Evolutionary conservation across 768 basidiomycete species (phyloP).

Genomic region (Amanita rimosa): DNA sequence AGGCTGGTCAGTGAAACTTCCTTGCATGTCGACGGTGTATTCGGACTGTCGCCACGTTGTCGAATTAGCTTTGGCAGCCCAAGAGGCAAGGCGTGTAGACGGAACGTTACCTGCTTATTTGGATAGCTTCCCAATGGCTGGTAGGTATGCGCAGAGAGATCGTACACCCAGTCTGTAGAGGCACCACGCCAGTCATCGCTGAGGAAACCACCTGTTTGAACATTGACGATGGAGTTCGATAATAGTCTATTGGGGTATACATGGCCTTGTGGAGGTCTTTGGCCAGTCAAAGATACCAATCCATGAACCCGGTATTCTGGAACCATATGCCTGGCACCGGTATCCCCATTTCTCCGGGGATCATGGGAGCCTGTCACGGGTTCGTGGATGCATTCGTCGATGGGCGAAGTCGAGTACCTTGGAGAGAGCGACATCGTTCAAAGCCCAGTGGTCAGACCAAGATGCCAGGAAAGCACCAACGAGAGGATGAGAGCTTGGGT

Average conservation of each 20-base stretch:
- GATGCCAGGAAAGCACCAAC: not conserved
- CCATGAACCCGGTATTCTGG: not conserved
- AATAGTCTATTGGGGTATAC: not conserved
- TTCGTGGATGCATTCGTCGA: not conserved
- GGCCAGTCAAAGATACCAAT: not conserved
- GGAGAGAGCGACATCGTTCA: not conserved
- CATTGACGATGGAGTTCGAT: conserved; percentile 3
- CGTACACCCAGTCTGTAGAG: not conserved
- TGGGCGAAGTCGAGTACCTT: not conserved
- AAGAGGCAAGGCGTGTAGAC: not conserved
- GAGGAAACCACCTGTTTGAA: not conserved
- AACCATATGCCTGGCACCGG: not conserved
- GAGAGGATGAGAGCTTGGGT: conserved; percentile 1
- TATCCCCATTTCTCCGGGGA: not conserved
- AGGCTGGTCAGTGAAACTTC: conserved; percentile 2
- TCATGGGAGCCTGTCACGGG: not conserved
- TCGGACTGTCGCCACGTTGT: conserved; percentile 5
- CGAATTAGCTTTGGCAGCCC: conserved; percentile 1
- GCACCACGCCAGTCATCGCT: not conserved
- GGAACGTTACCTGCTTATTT: conserved; percentile 2
- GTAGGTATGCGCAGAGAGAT: not conserved
- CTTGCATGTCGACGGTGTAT: not conserved
- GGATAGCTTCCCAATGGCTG: not conserved
- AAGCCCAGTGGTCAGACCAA: not conserved
- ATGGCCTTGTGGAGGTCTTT: not conserved